Percentiles rank a stretch among this genome's conserved stretches.
phyloP scores from a whole-genome alignment of 148 eudicot species.

The Persicaria maculosa region DNA sequence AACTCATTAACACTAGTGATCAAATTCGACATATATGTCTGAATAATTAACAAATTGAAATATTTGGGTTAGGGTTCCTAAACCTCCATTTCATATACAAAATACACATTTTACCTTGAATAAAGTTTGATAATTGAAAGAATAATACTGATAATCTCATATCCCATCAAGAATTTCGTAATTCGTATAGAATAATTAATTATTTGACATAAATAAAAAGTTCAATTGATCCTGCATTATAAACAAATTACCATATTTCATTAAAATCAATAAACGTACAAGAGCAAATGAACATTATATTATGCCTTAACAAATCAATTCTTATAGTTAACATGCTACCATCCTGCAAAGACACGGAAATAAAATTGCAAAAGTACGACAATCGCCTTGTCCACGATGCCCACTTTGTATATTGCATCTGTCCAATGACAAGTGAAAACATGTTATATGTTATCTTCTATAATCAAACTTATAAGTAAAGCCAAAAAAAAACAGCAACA shows the following conservation, averaged over 20 bases:
- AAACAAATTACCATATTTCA: constrained; percentile 8
- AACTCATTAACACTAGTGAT: too few species aligned
- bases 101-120: too few species aligned
- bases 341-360: neutral
- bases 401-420: constrained; percentile 56
- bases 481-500: too few species aligned
- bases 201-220: too few species aligned
- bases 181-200: too few species aligned
- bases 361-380: constrained; percentile 36
- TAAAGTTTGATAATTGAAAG: too few species aligned
- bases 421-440: constrained; percentile 16
- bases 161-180: too few species aligned
- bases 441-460: neutral
- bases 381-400: constrained; percentile 51
- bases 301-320: neutral
- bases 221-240: constrained; percentile 33
- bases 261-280: neutral
- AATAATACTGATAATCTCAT: too few species aligned
- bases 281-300: neutral
- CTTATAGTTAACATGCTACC: neutral
- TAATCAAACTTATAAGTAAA: neutral
- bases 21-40: too few species aligned
- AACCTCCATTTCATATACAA: too few species aligned
- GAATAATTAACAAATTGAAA: too few species aligned
- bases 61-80: too few species aligned